Base-by-base conservation (phyloP, 495 filamentous ascomycete genomes). In the Chlorociboria aeruginascens region DNA sequence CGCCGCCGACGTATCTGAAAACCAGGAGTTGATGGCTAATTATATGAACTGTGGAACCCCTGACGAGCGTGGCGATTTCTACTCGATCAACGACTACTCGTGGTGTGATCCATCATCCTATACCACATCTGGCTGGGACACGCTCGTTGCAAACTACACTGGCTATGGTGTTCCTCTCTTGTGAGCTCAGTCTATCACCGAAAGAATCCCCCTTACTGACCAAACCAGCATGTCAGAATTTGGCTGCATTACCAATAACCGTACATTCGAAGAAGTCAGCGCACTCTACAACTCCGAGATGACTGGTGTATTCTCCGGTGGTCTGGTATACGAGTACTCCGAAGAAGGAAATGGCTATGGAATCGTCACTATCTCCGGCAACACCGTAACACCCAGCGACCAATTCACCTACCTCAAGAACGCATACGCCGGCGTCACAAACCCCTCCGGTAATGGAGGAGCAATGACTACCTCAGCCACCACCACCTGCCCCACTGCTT, bases 81-180 rank as follows among this genome's bases (percentile, higher is more conserved):
- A 93, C 63, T 88, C 86, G 41, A 93, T 95, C 69, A 96, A 97
- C 66, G 89, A 95, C 67, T 96, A 96, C 68, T 95, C 88, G 31
- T 97, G 89, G 89, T 97, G 90, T 58, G 83, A 87, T 56, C 75
- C 75, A 31, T 86, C 88, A 10, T 77, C 82, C 42, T 95, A 84
- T 68, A 61, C 60, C 16, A 72, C 62, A 32, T 85, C 89, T 43
- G 88, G 86, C 51, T 97, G 88, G 88, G 72, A 85, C 60, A 68
- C 83, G 61, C 93, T 95, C 75, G 90, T 95, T 43, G 72, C 83
- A 67, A 85, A 81, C 64, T 95, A 89, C 70, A 81, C 76, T 49
- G 82, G 84, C 58, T 97, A 95, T 61, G 86, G 89, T 49, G 70
- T 95, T 40, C 90, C 90, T 34, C 82, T 96, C 55, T 97, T 96